A percentile compares a stretch with the other conserved stretches of the same genome.
Evolutionary conservation across 768 basidiomycete genomes (phyloP).

Genomic region (Boletus tylopilopsis): DNA sequence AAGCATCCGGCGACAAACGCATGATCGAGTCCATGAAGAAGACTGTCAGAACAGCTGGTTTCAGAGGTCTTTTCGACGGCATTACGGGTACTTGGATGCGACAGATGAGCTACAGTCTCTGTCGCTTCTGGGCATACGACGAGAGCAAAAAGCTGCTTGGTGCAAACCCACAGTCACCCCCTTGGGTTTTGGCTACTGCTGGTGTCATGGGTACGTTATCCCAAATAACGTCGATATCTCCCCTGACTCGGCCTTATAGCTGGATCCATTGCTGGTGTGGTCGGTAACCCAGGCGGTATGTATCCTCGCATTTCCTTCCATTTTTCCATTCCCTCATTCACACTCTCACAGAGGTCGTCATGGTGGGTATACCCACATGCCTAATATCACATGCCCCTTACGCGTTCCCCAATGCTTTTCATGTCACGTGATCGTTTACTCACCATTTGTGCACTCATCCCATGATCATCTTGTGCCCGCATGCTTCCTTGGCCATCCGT

Average conservation of each 20-base stretch:
- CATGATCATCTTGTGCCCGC: not conserved
- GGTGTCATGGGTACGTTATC: slow-evolving; percentile 79
- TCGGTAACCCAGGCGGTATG: slow-evolving; percentile 86
- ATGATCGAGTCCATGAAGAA: slow-evolving; percentile 84
- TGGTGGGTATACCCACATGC: slow-evolving; percentile 38
- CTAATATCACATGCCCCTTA: slow-evolving; percentile 15
- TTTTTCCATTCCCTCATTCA: not conserved
- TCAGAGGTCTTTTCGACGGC: slow-evolving; percentile 74
- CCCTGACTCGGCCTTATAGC: slow-evolving; percentile 39
- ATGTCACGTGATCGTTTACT: slow-evolving; percentile 17
- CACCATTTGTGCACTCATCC: too few relatives aligned
- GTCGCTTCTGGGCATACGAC: slow-evolving; percentile 92
- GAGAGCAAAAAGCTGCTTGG: slow-evolving; percentile 83
- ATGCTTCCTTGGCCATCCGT: not conserved
- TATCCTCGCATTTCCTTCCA: slow-evolving; percentile 14
- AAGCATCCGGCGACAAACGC: slow-evolving; percentile 88
- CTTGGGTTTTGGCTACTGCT: slow-evolving; percentile 77
- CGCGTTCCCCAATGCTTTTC: not conserved
- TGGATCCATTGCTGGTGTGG: slow-evolving; percentile 78
- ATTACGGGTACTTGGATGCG: slow-evolving; percentile 86
- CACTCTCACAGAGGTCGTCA: slow-evolving; percentile 58
- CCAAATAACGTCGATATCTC: not conserved
- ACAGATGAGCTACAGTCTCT: slow-evolving; percentile 91
- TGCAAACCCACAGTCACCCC: slow-evolving; percentile 60
- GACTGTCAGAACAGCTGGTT: slow-evolving; percentile 77